phyloP scores from a whole-genome alignment of 2,329 filamentous ascomycete species.

The Ophiostoma novo-ulmi region DNA sequence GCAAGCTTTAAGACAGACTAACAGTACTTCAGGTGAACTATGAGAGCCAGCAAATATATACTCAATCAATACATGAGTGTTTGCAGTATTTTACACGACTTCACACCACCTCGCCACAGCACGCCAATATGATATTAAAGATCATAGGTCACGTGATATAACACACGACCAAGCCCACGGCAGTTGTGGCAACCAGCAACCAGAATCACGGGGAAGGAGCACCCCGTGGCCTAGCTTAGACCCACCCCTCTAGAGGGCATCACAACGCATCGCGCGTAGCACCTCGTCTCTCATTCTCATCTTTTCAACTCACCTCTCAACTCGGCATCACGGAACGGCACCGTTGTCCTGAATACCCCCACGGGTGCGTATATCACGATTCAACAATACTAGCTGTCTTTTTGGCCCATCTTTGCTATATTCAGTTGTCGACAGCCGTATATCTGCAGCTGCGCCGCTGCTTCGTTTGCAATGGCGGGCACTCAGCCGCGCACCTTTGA shows the following conservation, averaged over 20 bases:
- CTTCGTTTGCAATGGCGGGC: slow-evolving; percentile 19
- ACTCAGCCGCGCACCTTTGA: slow-evolving; percentile 35
- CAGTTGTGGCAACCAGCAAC: neutral
- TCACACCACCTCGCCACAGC: neutral
- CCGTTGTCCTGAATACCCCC: neutral
- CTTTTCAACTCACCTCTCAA: neutral
- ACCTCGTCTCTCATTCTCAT: neutral
- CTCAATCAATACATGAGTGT: too few relatives aligned
- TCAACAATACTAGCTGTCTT: neutral
- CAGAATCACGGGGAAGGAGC: neutral
- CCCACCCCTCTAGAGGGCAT: neutral
- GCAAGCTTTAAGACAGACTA: too few relatives aligned
- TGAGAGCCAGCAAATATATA: too few relatives aligned
- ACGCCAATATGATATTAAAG: neutral
- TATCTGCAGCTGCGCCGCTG: neutral
- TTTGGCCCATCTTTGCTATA: neutral
- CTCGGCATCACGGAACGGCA: neutral
- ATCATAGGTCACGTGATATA: neutral
- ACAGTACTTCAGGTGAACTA: too few relatives aligned
- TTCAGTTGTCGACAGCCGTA: too few relatives aligned
- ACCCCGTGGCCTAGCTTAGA: neutral
- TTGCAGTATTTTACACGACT: neutral
- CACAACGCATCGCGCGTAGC: neutral
- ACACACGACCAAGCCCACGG: neutral
- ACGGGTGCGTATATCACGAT: neutral